Base-by-base conservation (phyloP, 169 alveolate genomes). In the Theileria luwenshuni region DNA sequence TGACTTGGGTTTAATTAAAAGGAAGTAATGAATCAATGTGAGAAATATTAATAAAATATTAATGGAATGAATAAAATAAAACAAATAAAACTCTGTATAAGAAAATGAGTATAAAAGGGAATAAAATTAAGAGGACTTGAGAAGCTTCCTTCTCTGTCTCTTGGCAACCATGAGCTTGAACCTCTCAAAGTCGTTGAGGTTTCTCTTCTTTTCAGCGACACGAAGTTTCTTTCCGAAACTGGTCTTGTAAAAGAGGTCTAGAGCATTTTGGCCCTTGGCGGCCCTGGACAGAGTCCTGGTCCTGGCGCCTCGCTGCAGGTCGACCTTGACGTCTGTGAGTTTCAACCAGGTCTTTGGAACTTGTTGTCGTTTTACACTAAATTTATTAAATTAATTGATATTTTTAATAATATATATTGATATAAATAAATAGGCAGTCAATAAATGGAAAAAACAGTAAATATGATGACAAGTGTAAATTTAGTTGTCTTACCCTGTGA, bases 401-500 rank as follows among this genome's bases (percentile, higher is more conserved):
- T 10, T n/a, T 7, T 8, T 13, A 48, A 27, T 5, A 56, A 30
- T 7, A n/a, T 17, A 30, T 45, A 27, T n/a, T 0, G 12, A 15
- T 3, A 42, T n/a, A 32, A 1, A 21, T 25, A 21, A 25, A 15
- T 3, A 17, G 7, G 8, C 6, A 21, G 28, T 28, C n/a, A 43
- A 38, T 21, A 21, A 38, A 47, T 13, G 0, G 23, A 41, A 12
- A 23, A 2, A 33, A 15, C n/a, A 25, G n/a, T 8, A 19, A 52
- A 19, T 27, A 60, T n/a, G 51, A 19, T 27, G n/a, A n/a, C n/a
- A n/a, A n/a, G n/a, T n/a, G n/a, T n/a, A n/a, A n/a, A n/a, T n/a
- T n/a, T n/a, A n/a, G n/a, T n/a, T n/a, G n/a, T n/a, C n/a, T n/a
- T 86, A 90, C 95, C 94, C 94, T 12, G 94, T 90, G 30, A 91